Evolutionary conservation across 2,329 filamentous ascomycete genomes (phyloP), one percentile per base, ranked within the genome.

Genomic region (Scedosporium aurantiacum): DNA sequence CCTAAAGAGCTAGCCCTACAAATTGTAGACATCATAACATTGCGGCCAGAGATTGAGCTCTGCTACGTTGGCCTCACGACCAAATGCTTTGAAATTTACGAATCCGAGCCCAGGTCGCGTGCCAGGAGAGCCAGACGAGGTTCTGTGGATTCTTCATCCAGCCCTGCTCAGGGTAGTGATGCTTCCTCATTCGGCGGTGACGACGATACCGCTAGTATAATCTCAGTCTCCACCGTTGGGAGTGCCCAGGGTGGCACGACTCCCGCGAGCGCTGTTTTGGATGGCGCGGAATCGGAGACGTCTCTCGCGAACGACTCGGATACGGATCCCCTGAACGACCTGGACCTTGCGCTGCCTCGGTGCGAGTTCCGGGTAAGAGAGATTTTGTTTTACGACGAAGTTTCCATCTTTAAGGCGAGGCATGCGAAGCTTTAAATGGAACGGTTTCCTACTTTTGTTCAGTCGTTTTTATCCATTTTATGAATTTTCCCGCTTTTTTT

Each of bases 371-470:
- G 84, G 61, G 75, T 93, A 65, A 78, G 88, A 64, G 89, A 93
- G 76, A 93, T 94, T 65, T 73, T 92, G 64, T 93, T 91, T 72
- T 92, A 91, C 68, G 90, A 93, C 70, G 89, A 93, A 72, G 84
- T 91, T 60, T 85, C 87, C 28, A 86, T 93, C 62, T 93, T 93
- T 75, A 89, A 87, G 71, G 87, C 88, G 37, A 81, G 89, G 63
- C 86, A 90, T 72, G 85, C 82, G 18, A 72, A 70, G 67, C 68
- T 79, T 61, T 80, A 68, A 52, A 37, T 18, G 16, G 3, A 23
- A 57, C n/a, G 55, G 28, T 25, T 40, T 40, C n/a, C 40, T 32
- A 5, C 32, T 58, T 10, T 27, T 59, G 21, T 37, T 50, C 45
- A 3, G 21, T 14, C 2, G 14, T 23, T 18, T 21, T 23, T 47